Percentiles rank a stretch among this genome's conserved stretches.
Conservation (phyloP, 2,329 filamentous ascomycete species). For the Neonectria faginata region DNA sequence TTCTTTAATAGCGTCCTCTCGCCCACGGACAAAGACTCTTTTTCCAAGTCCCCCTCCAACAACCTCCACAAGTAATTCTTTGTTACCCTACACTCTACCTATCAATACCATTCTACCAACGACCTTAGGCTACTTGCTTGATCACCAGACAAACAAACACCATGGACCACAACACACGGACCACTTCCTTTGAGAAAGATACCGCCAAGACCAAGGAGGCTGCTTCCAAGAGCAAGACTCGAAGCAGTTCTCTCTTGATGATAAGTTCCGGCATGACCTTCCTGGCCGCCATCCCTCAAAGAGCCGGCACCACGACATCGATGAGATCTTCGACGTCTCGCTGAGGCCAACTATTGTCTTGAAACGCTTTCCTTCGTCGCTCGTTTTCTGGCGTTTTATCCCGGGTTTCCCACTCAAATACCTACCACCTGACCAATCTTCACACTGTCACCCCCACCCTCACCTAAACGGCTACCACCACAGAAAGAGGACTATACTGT, state of each 20-base stretch:
- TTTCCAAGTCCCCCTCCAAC: constrained; percentile 8
- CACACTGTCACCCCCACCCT: constrained; percentile 1
- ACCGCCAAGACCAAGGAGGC: constrained; percentile 43
- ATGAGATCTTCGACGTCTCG: constrained; percentile 45
- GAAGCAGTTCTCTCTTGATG: constrained; percentile 44
- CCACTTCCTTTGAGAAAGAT: constrained; percentile 45
- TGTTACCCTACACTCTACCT: constrained; percentile 7
- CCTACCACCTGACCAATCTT: constrained; percentile 8
- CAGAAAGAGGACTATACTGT: constrained; percentile 4
- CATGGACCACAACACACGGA: constrained; percentile 41
- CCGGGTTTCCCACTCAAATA: constrained; percentile 13
- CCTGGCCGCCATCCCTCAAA: constrained; percentile 43
- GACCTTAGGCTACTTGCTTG: background rate
- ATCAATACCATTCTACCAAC: constrained; percentile 14
- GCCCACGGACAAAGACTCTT: constrained; percentile 36
- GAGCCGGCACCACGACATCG: constrained; percentile 35
- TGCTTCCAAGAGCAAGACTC: constrained; percentile 37
- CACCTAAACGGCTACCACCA: background rate
- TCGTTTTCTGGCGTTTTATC: constrained; percentile 35
- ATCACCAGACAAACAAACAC: constrained; percentile 11
- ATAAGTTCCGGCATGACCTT: constrained; percentile 47
- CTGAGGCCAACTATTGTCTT: constrained; percentile 31
- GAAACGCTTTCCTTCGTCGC: constrained; percentile 26
- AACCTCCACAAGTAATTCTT: constrained; percentile 16
- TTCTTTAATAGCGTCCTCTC: constrained; percentile 39